Conservation (phyloP, 495 filamentous ascomycete genomes). For the Podospora sp. region DNA sequence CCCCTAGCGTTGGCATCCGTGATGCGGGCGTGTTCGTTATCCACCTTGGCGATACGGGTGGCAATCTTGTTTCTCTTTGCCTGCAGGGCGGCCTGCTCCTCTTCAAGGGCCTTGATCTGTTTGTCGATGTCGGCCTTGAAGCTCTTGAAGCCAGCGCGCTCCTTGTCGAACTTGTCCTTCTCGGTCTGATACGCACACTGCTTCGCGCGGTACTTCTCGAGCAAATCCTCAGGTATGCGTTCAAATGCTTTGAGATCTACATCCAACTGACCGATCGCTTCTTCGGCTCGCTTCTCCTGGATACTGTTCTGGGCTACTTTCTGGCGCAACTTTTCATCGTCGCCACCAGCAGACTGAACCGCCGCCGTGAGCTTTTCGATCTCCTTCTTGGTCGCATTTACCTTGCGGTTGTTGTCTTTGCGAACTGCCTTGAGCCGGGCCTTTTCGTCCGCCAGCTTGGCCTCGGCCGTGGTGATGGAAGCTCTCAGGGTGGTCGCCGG, state of each 20-base stretch:
- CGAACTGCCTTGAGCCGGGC: slow-evolving; percentile 71
- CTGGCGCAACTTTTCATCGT: slow-evolving; percentile 81
- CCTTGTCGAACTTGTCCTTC: slow-evolving; percentile 62
- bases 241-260: slow-evolving; percentile 67
- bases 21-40: slow-evolving; percentile 77
- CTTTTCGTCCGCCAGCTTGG: slow-evolving; percentile 75
- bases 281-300: slow-evolving; percentile 77
- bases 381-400: slow-evolving; percentile 74
- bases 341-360: slow-evolving; percentile 71
- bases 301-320: slow-evolving; percentile 76
- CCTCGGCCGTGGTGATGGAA: slow-evolving; percentile 78
- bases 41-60: slow-evolving; percentile 72
- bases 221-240: slow-evolving; percentile 67
- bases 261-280: slow-evolving; percentile 64
- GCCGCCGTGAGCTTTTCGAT: slow-evolving; percentile 71
- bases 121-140: slow-evolving; percentile 66
- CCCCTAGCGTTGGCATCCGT: slow-evolving; percentile 74
- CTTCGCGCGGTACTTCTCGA: slow-evolving; percentile 60
- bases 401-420: slow-evolving; percentile 75
- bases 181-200: slow-evolving; percentile 65
- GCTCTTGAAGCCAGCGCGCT: slow-evolving; percentile 60
- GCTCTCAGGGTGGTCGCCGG: slow-evolving; percentile 86
- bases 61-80: slow-evolving; percentile 79
- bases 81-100: slow-evolving; percentile 66
- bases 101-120: slow-evolving; percentile 63